These are phyloP conservation scores for Phialophora expanda DNA, from an alignment of 2,329 filamentous ascomycete species.

Conservation along the genomic window DNA sequence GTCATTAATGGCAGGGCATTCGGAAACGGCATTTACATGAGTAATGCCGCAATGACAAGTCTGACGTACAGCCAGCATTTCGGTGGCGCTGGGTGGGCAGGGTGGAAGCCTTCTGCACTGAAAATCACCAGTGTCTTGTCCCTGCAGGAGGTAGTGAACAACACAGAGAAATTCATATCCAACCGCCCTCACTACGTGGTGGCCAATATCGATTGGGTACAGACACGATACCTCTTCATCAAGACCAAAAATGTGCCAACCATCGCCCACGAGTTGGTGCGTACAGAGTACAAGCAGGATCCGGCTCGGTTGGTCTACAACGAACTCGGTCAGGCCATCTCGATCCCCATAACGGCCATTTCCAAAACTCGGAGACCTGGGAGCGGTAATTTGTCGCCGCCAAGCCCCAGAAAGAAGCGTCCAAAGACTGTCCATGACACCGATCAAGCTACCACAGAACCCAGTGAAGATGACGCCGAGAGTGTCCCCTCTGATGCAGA, in stretches of 20 bases:
- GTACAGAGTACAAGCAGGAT: conserved; percentile 40
- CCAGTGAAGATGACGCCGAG: conserved; percentile 32
- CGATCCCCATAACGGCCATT: conserved; percentile 60
- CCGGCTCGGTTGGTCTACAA: conserved; percentile 50
- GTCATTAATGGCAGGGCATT: conserved; percentile 69
- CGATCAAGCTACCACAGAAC: conserved; percentile 30
- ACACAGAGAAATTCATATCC: conserved; percentile 65
- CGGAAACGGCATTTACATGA: conserved; percentile 84
- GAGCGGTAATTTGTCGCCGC: conserved; percentile 25
- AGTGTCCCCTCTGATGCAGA: conserved; percentile 53
- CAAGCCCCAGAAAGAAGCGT: conserved; percentile 28
- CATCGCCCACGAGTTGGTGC: conserved; percentile 9
- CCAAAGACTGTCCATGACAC: conserved; percentile 26
- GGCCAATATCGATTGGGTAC: conserved; percentile 79
- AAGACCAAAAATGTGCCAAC: conserved; percentile 40
- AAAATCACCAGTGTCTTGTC: conserved; percentile 66
- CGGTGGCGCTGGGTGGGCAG: conserved; percentile 11
- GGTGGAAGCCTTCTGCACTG: conserved; percentile 72
- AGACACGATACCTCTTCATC: conserved; percentile 83
- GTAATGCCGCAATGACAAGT: conserved; percentile 64
- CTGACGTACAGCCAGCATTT: conserved; percentile 53
- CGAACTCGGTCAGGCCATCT: conserved; percentile 45
- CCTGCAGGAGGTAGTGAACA: conserved; percentile 85
- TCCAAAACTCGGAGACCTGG: conserved; percentile 51
- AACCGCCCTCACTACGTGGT: conserved; percentile 71